Evolutionary conservation across 2,329 filamentous ascomycete species (phyloP).

Genomic region (Magnaporthiopsis poae): DNA sequence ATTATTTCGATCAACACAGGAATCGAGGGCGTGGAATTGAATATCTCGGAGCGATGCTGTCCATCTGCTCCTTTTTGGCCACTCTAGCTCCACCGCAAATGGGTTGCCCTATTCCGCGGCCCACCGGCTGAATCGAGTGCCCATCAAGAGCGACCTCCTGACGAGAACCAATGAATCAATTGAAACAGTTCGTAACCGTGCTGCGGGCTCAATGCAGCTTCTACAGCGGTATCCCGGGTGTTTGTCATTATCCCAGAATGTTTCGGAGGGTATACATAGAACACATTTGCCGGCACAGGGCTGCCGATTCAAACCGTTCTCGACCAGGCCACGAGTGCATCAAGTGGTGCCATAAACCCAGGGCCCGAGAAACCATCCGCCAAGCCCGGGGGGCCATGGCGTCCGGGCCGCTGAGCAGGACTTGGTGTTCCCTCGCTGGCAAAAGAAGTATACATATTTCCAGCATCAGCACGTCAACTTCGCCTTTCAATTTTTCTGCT

Average conservation of each 20-base stretch:
- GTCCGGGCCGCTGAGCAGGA: no score
- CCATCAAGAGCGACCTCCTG: no score
- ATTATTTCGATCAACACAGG: no score
- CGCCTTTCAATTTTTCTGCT: no score
- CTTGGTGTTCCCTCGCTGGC: no score
- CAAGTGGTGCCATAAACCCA: neutral
- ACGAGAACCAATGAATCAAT: no score
- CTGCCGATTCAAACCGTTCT: neutral
- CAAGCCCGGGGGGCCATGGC: no score
- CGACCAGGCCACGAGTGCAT: no score
- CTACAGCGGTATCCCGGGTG: neutral
- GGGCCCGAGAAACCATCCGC: neutral
- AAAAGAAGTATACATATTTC: no score
- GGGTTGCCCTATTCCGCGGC: neutral
- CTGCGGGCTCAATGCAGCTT: neutral
- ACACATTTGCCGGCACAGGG: neutral
- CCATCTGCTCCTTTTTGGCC: neutral
- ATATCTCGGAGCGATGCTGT: neutral
- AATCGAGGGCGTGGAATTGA: neutral
- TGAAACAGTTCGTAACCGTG: no score
- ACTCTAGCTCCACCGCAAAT: neutral
- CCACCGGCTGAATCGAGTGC: no score
- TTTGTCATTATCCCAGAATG: neutral
- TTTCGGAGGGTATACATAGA: neutral
- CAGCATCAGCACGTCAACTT: no score